These are phyloP conservation scores for Candida patagonica DNA, from an alignment of 805 yeast genomes.

Conservation along the genomic window DNA sequence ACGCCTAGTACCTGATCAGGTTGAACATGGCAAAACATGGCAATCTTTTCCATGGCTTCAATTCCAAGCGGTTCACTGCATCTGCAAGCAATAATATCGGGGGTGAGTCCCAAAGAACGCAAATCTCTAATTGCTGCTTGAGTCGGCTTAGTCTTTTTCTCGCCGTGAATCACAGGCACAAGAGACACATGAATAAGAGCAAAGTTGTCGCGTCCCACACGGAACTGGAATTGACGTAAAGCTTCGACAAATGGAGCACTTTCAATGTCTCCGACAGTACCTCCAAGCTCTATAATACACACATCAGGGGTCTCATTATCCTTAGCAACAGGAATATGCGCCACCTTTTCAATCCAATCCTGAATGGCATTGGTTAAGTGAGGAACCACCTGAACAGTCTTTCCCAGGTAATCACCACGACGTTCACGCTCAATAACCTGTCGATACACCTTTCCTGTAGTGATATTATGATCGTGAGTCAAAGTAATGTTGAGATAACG, in stretches of 20 bases:
- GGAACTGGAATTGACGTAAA: slow-evolving; percentile 94
- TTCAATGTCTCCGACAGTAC: slow-evolving; percentile 99
- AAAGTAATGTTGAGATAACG: slow-evolving; percentile 89
- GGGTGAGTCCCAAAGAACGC: slow-evolving; percentile 88
- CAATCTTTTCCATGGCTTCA: slow-evolving; percentile 88
- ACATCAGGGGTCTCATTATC: slow-evolving; percentile 87
- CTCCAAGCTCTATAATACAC: slow-evolving; percentile 96
- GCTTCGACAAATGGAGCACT: slow-evolving; percentile 99
- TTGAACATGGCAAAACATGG: slow-evolving; percentile 98
- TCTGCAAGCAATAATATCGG: slow-evolving; percentile 97
- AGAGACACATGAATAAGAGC: slow-evolving; percentile 93
- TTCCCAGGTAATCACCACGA: slow-evolving; percentile 94
- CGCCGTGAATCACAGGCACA: slow-evolving; percentile 97
- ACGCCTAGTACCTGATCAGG: slow-evolving; percentile 97
- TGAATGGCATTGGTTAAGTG: slow-evolving; percentile 96
- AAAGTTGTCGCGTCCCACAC: slow-evolving; percentile 89
- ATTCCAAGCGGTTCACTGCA: slow-evolving; percentile 74
- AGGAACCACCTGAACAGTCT: slow-evolving; percentile 99
- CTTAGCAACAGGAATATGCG: slow-evolving; percentile 84
- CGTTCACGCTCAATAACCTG: slow-evolving; percentile 91
- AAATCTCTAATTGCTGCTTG: slow-evolving; percentile 98
- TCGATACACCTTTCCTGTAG: slow-evolving; percentile 95
- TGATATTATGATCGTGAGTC: slow-evolving; percentile 90
- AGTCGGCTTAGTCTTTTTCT: slow-evolving; percentile 98
- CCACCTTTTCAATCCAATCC: slow-evolving; percentile 95